Conservation (phyloP, 2,329 filamentous ascomycete genomes). For the Penicillium sp. region DNA sequence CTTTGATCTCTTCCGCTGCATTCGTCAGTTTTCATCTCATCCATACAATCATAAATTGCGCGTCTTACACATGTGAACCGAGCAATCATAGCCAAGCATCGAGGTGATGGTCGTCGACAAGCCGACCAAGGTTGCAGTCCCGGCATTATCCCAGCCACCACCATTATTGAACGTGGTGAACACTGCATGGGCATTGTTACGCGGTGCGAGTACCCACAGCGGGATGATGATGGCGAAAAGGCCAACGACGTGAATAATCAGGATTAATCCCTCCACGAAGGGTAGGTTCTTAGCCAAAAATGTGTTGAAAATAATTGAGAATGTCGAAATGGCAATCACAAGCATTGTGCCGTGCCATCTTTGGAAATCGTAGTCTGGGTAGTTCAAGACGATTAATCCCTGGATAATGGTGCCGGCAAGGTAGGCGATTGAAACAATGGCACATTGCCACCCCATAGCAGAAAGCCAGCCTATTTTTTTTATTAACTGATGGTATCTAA, state of each 20-base stretch:
- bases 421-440: slow-evolving; percentile 47
- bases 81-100: slow-evolving; percentile 46
- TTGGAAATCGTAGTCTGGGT: slow-evolving; percentile 42
- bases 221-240: slow-evolving; percentile 48
- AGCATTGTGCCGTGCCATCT: slow-evolving; percentile 50
- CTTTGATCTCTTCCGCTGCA: slow-evolving; percentile 44
- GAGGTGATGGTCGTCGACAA: slow-evolving; percentile 43
- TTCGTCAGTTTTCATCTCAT: slow-evolving; percentile 7
- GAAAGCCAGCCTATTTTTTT: slow-evolving; percentile 42
- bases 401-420: slow-evolving; percentile 50
- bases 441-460: slow-evolving; percentile 49
- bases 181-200: slow-evolving; percentile 39
- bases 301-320: slow-evolving; percentile 47
- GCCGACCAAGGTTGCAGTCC: slow-evolving; percentile 44
- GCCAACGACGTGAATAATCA: slow-evolving; percentile 47
- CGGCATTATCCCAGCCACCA: slow-evolving; percentile 43
- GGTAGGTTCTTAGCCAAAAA: slow-evolving; percentile 43
- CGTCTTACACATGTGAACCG: slow-evolving; percentile 49
- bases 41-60: background rate
- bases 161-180: slow-evolving; percentile 45
- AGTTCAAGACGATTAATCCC: slow-evolving; percentile 48
- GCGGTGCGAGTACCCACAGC: slow-evolving; percentile 45
- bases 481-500: background rate
- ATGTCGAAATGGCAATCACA: slow-evolving; percentile 41
- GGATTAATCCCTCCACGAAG: slow-evolving; percentile 41